Evolutionary conservation across 148 eudicot species (phyloP), one percentile per base, ranked within the genome.

Genomic region (Pharnaceum exiguum): DNA sequence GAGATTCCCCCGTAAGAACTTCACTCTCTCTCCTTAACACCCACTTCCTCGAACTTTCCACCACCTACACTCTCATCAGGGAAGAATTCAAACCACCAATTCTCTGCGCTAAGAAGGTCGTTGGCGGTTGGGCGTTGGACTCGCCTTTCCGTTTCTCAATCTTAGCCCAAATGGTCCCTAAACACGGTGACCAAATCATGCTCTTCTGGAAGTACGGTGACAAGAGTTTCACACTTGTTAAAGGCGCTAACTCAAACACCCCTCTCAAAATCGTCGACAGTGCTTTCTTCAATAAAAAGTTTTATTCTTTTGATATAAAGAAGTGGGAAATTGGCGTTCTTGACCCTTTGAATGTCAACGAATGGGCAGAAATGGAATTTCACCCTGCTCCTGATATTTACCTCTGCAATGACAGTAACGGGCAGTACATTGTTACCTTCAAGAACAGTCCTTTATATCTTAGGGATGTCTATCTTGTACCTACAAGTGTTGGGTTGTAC

Each of bases 41-140:
- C 48, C 48, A 26, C 4, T 5, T 8, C 22, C 23, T n/a, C 2
- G 25, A 45, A 12, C 48, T 45, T 26, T 9, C 25, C 23, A 10
- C 24, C 3, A 10, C 23, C 23, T 45, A 5, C 48, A 5, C 48
- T 45, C 48, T 45, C 25, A 4, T 45, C 48, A 12, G 48, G 25
- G 25, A 2, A 2, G 48, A 19, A 1, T 24, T 5, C 26, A 45
- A 45, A 13, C 2, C 48, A n/a, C n/a, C 24, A 21, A 18, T n/a
- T 45, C 48, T 26, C n/a, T n/a, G n/a, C n/a, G n/a, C n/a, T n/a
- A 45, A 45, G 26, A 45, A 45, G 48, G 25, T 45, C 5, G 48
- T 45, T 7, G 25, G 24, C 0, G 25, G 24, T 2, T 18, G 19
- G 0, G 23, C 6, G 5, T 45, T 45, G 2, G 48, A 21, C 11